Evolutionary conservation across 2,329 filamentous ascomycete species (phyloP).

Genomic region (Colletotrichum filicis): DNA sequence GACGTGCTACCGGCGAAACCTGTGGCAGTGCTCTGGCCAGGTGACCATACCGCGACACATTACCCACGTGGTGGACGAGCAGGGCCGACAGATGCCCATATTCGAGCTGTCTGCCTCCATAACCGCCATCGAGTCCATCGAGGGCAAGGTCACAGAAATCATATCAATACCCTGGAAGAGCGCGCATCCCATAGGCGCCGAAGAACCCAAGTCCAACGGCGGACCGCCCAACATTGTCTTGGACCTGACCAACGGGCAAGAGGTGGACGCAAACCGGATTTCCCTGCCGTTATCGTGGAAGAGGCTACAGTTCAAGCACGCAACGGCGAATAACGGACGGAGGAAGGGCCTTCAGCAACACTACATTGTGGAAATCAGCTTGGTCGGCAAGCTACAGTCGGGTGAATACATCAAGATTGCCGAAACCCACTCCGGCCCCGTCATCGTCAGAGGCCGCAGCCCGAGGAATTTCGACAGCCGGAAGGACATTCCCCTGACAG

Average conservation of each 20-base stretch:
- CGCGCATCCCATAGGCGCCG: conserved; percentile 63
- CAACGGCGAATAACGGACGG: conserved; percentile 94
- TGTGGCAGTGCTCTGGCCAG: conserved; percentile 94
- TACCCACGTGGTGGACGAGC: conserved; percentile 76
- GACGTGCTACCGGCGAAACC: conserved; percentile 93
- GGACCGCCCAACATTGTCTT: conserved; percentile 66
- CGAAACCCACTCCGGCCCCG: conserved; percentile 90
- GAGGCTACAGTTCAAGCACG: conserved; percentile 92
- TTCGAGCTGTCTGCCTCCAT: conserved; percentile 85
- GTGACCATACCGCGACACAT: conserved; percentile 81
- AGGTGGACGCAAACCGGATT: conserved; percentile 81
- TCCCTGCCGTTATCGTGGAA: conserved; percentile 93
- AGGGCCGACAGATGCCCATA: conserved; percentile 81
- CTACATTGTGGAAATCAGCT: conserved; percentile 87
- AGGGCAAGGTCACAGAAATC: conserved; percentile 91
- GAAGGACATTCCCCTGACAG: conserved; percentile 82
- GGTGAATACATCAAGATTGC: conserved; percentile 79
- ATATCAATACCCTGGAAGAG: conserved; percentile 98
- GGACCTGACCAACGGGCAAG: conserved; percentile 69
- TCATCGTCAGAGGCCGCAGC: conserved; percentile 93
- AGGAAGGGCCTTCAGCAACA: conserved; percentile 96
- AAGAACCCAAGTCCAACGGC: conserved; percentile 59
- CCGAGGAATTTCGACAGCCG: conserved; percentile 93
- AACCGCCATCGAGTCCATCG: conserved; percentile 89
- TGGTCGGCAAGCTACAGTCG: conserved; percentile 78